These are phyloP conservation scores for Starmera dryadoides DNA, from an alignment of 805 yeast genomes.

Conservation along the genomic window DNA sequence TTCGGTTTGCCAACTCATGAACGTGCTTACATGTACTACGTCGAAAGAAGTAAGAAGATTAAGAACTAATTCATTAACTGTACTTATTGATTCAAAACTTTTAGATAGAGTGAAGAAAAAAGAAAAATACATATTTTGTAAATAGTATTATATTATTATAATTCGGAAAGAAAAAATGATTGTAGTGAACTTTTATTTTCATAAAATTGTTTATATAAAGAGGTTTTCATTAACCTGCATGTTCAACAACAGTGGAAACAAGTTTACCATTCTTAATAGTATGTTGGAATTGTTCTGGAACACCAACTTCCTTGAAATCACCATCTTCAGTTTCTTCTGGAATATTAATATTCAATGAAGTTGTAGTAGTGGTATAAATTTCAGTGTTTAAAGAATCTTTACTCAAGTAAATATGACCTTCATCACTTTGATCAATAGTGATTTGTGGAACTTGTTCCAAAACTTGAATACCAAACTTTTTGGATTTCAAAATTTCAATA, in stretches of 20 bases:
- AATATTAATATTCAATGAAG: conserved; percentile 78
- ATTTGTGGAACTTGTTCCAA: conserved; percentile 78
- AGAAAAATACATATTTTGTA: background rate
- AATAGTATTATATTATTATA: background rate
- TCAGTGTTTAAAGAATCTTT: conserved; percentile 67
- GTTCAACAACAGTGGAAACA: conserved; percentile 70
- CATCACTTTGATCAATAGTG: conserved; percentile 82
- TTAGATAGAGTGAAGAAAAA: background rate
- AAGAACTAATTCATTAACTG: background rate
- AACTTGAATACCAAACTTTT: conserved; percentile 78
- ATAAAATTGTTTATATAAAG: background rate
- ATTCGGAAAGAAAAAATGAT: background rate
- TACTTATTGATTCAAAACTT: background rate
- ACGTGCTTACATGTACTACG: conserved; percentile 92
- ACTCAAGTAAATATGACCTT: conserved; percentile 74
- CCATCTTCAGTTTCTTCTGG: conserved; percentile 62
- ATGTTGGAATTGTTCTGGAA: conserved; percentile 91
- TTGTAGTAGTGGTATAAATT: conserved; percentile 76
- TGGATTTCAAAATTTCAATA: conserved; percentile 77
- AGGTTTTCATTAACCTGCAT: conserved; percentile 70
- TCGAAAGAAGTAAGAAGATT: conserved; percentile 48
- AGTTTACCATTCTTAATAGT: conserved; percentile 55
- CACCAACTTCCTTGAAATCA: conserved; percentile 73
- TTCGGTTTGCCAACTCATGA: conserved; percentile 76
- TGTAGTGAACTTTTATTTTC: background rate